These are phyloP conservation scores for Combretum micranthum DNA, from an alignment of 345 rosid genomes.

Conservation along the genomic window DNA sequence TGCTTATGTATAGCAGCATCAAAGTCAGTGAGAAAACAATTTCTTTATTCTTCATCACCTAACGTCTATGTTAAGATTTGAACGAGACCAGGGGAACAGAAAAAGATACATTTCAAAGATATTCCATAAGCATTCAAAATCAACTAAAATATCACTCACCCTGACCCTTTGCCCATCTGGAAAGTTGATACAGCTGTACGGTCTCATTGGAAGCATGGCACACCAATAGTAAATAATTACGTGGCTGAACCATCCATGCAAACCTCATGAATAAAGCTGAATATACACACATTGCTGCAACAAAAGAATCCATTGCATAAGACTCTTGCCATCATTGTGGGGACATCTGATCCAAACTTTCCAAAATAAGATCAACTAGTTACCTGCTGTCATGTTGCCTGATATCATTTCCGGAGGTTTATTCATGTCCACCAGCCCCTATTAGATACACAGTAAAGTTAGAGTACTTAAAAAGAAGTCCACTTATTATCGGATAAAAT, in stretches of 20 bases:
- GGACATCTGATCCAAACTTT: no score
- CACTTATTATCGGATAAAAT: background rate
- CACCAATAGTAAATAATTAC: slow-evolving; percentile 40
- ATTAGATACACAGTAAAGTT: slow-evolving; percentile 1
- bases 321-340: no score
- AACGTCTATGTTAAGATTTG: no score
- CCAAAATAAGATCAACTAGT: no score
- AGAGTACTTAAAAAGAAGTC: background rate
- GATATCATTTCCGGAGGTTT: slow-evolving; percentile 98
- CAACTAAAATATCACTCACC: slow-evolving; percentile 27
- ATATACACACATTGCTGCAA: slow-evolving; percentile 31
- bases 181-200: slow-evolving; percentile 88
- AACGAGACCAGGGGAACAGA: no score
- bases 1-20: no score
- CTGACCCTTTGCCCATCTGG: slow-evolving; percentile 78
- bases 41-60: no score
- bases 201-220: slow-evolving; percentile 96
- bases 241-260: slow-evolving; percentile 41
- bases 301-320: background rate
- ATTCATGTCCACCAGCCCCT: slow-evolving; percentile 88
- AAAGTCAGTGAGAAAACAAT: no score
- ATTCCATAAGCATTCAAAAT: no score
- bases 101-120: no score
- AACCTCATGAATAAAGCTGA: slow-evolving; percentile 37
- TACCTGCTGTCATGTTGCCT: slow-evolving; percentile 79